Evolutionary conservation across 805 yeast species (phyloP), one percentile per base, ranked within the genome.

Genomic region (Starmerella potacharoeniae): DNA sequence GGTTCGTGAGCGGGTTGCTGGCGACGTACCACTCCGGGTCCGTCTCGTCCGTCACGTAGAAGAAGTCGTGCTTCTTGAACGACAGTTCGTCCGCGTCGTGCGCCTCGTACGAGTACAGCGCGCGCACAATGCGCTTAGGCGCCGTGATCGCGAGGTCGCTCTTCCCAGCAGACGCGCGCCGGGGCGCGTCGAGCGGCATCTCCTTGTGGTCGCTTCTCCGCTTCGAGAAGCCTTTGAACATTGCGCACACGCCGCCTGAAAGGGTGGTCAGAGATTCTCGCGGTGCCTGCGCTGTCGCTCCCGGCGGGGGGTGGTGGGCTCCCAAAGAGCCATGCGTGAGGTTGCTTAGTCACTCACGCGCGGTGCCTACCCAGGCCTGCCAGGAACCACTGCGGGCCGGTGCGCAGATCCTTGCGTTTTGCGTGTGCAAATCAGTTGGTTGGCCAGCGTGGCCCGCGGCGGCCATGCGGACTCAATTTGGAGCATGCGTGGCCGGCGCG

Each of bases 91-190:
- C 88, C 1, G 86, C 81, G 13, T 85, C 83, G 62, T 83, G 90
- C 0, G 95, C 84, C 44, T 73, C 73, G 69, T 90, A 90, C 65
- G 83, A 84, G 63, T 79, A 81, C 16, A 83, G 71, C 0, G 97
- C 97, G 59, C 81, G 82, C 56, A 93, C 87, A 46, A 87, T 95
- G 65, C 84, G 84, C 58, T 81, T 83, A 5, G 96, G 95, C 4
- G 86, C 79, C 57, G 66, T 60, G 1, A 65, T 62, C 14, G 73
- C 72, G 35, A 68, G 62, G 43, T 64, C 65, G 52, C 55, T 58
- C 55, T 64, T 63, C 13, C 45, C 41, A 13, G 36, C 58, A 7
- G 56, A 55, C 29, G 8, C 47, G 30, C 58, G 57, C 22, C 60
- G 58, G 5, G 52, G 37, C 5, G 35, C 17, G 10, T 46, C 41